These are phyloP conservation scores for Albophoma yamanashiensis DNA, from an alignment of 2,329 filamentous ascomycete species.

Conservation along the genomic window DNA sequence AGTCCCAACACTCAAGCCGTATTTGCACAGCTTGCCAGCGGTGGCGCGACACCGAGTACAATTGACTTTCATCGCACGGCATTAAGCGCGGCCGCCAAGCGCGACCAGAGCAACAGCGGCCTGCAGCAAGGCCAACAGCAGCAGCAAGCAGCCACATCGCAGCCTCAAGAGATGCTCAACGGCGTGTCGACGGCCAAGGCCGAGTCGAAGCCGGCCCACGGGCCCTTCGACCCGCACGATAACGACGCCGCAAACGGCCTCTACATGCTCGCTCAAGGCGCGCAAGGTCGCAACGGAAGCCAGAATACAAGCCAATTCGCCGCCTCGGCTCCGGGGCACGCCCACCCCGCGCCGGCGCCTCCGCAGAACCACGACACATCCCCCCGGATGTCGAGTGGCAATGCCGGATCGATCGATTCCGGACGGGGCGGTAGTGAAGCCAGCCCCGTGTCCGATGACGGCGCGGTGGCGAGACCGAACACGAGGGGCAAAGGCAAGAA, in stretches of 20 bases:
- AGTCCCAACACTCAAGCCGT: slow-evolving; percentile 80
- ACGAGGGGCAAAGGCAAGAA: slow-evolving; percentile 62
- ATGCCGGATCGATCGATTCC: slow-evolving; percentile 32
- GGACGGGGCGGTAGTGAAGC: slow-evolving; percentile 55
- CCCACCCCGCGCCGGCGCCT: slow-evolving; percentile 31
- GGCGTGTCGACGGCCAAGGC: slow-evolving; percentile 29
- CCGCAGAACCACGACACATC: slow-evolving; percentile 30
- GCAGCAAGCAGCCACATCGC: slow-evolving; percentile 31
- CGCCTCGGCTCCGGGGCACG: slow-evolving; percentile 35
- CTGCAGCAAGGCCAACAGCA: slow-evolving; percentile 18
- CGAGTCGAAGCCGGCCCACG: slow-evolving; percentile 40
- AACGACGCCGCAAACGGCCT: slow-evolving; percentile 93
- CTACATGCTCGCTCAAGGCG: slow-evolving; percentile 73
- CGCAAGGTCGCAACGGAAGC: slow-evolving; percentile 53
- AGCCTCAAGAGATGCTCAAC: slow-evolving; percentile 42
- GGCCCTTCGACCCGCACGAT: slow-evolving; percentile 78
- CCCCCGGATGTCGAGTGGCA: slow-evolving; percentile 38
- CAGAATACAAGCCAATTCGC: slow-evolving; percentile 39
- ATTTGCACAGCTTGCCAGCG: slow-evolving; percentile 67
- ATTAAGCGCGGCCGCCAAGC: slow-evolving; percentile 63
- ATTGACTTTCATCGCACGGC: slow-evolving; percentile 93
- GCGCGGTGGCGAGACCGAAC: slow-evolving; percentile 54
- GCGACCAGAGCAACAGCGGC: slow-evolving; percentile 32
- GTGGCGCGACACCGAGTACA: slow-evolving; percentile 79
- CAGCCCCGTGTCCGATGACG: slow-evolving; percentile 63